Evolutionary conservation across 2,329 filamentous ascomycete genomes (phyloP), one percentile per base, ranked within the genome.

Genomic region (Trichoderma brevicompactum): DNA sequence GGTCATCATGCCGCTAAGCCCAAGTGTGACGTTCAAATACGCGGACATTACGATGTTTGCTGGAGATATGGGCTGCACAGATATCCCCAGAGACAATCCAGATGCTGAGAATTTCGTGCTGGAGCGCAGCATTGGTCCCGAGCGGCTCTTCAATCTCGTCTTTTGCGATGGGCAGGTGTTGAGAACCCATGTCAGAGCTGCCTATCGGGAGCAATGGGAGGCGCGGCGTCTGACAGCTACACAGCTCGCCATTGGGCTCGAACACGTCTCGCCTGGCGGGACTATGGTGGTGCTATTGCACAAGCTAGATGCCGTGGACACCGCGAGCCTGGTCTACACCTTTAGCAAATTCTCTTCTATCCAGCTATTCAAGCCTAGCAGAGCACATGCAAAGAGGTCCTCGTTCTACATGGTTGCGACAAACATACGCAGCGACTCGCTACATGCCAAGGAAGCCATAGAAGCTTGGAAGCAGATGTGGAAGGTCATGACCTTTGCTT

Each of bases 351-450:
- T 86, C 63, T 73, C 81, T 0, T 50, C 70, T 0, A 69, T 85
- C 0, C 48, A 65, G 23, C 68, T 85, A 0, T 81, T 78, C 70
- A 87, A 87, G 69, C 82, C 81, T 0, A 67, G 7, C 1, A 70
- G 7, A 1, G 69, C 65, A 2, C 81, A 86, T 65, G 70, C 69
- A 1, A 81, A 72, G 19, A 73, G 79, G 4, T 82, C 79, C 0
- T 85, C 82, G 0, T 87, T 86, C 67, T 87, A 87, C 69, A 74
- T 86, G 70, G 66, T 87, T 9, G 83, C 83, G 2, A 78, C 71
- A 1, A 69, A 79, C 3, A 73, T 87, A 0, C 72, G 77, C 48
- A 73, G 74, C 5, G 46, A 72, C 3, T 66, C 68, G 17, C 49
- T 68, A 0, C 72, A 75, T 36, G 82, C 80, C 0, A 2, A 70